A percentile compares a stretch with the other conserved stretches of the same genome.
These are phyloP conservation scores for Botryococcus braunii DNA, from an alignment of 163 green algal genomes.

Conservation along the genomic window DNA sequence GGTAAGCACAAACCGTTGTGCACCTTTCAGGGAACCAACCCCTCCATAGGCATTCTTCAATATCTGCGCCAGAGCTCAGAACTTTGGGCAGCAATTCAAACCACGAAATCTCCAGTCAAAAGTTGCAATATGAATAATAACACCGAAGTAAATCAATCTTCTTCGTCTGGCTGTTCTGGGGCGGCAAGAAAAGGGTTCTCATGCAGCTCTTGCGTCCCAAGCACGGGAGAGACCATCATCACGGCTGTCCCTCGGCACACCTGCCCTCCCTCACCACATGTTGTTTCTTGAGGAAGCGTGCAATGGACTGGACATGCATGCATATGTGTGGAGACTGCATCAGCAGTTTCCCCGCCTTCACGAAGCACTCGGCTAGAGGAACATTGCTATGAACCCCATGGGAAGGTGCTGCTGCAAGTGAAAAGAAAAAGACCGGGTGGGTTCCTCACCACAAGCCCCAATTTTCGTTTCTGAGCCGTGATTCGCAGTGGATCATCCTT, in stretches of 20 bases:
- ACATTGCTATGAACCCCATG: slow-evolving; percentile 5
- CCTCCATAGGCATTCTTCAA: too few relatives aligned
- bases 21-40: too few relatives aligned
- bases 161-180: background rate
- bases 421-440: background rate
- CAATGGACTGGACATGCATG: background rate
- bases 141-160: too few relatives aligned
- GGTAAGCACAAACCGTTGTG: too few relatives aligned
- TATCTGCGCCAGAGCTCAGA: too few relatives aligned
- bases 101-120: too few relatives aligned
- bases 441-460: slow-evolving; percentile 83
- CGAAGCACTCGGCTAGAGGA: background rate
- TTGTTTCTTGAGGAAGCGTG: background rate
- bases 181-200: slow-evolving; percentile 22
- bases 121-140: too few relatives aligned
- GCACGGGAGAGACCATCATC: slow-evolving; percentile 80
- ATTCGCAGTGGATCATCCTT: slow-evolving; percentile 78
- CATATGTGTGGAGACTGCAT: background rate
- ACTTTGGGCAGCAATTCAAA: too few relatives aligned
- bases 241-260: slow-evolving; percentile 88
- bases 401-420: background rate
- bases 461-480: slow-evolving; percentile 68
- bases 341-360: background rate
- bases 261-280: slow-evolving; percentile 22
- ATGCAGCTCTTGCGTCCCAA: slow-evolving; percentile 81